These are phyloP conservation scores for Aspergillus oerlinghausenensis DNA, from an alignment of 2,329 filamentous ascomycete species.

Conservation along the genomic window DNA sequence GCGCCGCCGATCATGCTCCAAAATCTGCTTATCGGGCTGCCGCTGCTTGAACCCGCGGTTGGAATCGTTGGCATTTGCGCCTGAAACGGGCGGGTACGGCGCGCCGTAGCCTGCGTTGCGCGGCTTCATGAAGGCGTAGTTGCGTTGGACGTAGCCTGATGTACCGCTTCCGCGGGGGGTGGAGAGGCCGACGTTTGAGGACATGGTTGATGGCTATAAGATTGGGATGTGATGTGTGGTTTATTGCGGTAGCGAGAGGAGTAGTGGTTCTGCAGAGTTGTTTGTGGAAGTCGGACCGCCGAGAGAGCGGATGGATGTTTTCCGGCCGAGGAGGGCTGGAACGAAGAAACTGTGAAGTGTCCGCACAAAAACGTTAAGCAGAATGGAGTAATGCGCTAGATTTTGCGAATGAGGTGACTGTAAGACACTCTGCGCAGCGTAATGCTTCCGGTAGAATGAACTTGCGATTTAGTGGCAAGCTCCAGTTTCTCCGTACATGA, in stretches of 20 bases:
- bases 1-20: conserved; percentile 89
- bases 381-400: background rate
- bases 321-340: no score
- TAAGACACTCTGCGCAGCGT: background rate
- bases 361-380: background rate
- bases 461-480: background rate
- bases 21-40: conserved; percentile 83
- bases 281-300: background rate
- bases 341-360: background rate
- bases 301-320: no score
- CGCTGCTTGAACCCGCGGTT: conserved; percentile 64
- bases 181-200: conserved; percentile 91
- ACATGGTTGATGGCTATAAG: conserved; percentile 55
- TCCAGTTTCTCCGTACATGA: background rate
- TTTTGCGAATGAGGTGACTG: background rate
- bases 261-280: conserved; percentile 1
- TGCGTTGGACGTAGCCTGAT: conserved; percentile 95
- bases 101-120: conserved; percentile 65
- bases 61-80: conserved; percentile 48
- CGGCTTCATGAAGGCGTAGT: conserved; percentile 79
- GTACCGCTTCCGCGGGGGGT: conserved; percentile 94
- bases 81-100: conserved; percentile 59
- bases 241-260: background rate
- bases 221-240: background rate
- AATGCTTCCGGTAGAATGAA: background rate